Conservation (phyloP, 139 green algal genomes). For the Picocystis salinarum region DNA sequence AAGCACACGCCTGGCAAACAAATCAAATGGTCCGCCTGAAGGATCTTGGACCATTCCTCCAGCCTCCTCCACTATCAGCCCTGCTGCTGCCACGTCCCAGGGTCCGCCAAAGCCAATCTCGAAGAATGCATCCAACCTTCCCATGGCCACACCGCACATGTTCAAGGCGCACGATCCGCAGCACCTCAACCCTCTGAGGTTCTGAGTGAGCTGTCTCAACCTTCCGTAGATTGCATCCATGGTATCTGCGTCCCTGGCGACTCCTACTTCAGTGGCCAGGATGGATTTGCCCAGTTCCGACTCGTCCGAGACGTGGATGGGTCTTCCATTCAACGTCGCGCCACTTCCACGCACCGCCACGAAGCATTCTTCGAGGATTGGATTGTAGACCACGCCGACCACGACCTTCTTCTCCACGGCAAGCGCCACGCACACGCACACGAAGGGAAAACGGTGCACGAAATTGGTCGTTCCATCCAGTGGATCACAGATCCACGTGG, state of each 20-base stretch:
- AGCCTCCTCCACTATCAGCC: constrained; percentile 49
- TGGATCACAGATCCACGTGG: constrained; percentile 83
- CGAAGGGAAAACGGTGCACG: constrained; percentile 87
- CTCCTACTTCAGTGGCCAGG: constrained; percentile 66
- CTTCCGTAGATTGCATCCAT: constrained; percentile 5
- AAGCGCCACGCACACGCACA: constrained; percentile 38
- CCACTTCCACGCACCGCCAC: not conserved
- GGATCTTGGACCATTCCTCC: constrained; percentile 66
- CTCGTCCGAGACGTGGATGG: constrained; percentile 14
- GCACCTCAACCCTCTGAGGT: constrained; percentile 34
- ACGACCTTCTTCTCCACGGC: constrained; percentile 23
- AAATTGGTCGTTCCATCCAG: constrained; percentile 97
- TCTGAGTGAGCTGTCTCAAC: constrained; percentile 2
- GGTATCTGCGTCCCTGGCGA: constrained; percentile 8
- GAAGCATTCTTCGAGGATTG: constrained; percentile 69
- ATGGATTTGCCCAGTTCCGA: constrained; percentile 40
- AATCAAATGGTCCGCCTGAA: constrained; percentile 37
- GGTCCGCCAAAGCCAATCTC: constrained; percentile 75
- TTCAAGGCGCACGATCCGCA: constrained; percentile 78
- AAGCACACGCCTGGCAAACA: constrained; percentile 61
- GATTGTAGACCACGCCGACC: constrained; percentile 90
- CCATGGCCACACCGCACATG: constrained; percentile 25
- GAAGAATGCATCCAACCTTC: constrained; percentile 78
- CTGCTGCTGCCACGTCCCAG: constrained; percentile 47
- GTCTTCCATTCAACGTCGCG: constrained; percentile 1